phyloP scores from a whole-genome alignment of 2,329 filamentous ascomycete species.

The Calonectria naviculata region DNA sequence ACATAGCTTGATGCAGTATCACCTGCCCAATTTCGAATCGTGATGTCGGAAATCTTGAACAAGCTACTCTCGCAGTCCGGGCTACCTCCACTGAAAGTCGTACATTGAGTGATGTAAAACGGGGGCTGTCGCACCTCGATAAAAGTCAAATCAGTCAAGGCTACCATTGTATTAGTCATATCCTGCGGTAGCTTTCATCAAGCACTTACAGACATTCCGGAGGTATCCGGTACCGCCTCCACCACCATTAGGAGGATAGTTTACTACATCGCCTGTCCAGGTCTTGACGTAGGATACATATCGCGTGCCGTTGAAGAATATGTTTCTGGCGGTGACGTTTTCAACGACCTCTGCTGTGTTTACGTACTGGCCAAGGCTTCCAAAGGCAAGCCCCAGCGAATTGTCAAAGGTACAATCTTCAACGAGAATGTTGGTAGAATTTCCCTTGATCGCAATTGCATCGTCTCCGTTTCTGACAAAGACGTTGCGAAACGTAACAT shows the following conservation, averaged over 20 bases:
- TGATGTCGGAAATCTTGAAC: not conserved
- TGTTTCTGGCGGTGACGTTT: not conserved
- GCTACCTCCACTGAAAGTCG: not conserved
- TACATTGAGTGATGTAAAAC: not conserved
- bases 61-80: not conserved
- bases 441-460: not conserved
- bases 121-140: not conserved
- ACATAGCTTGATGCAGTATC: not conserved
- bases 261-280: not conserved
- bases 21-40: not conserved
- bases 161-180: not conserved
- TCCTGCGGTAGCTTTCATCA: accelerated
- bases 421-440: not conserved
- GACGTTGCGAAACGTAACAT: not conserved
- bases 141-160: not conserved
- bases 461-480: not conserved
- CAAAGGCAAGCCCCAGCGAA: not conserved
- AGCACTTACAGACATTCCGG: not conserved
- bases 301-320: not conserved
- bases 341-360: not conserved
- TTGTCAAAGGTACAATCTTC: not conserved
- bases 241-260: not conserved
- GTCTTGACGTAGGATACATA: conserved; percentile 3
- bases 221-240: not conserved
- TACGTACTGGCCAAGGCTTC: not conserved